Evolutionary conservation across 2,329 filamentous ascomycete species (phyloP), one percentile per base, ranked within the genome.

Genomic region (Eurotiales sp.): DNA sequence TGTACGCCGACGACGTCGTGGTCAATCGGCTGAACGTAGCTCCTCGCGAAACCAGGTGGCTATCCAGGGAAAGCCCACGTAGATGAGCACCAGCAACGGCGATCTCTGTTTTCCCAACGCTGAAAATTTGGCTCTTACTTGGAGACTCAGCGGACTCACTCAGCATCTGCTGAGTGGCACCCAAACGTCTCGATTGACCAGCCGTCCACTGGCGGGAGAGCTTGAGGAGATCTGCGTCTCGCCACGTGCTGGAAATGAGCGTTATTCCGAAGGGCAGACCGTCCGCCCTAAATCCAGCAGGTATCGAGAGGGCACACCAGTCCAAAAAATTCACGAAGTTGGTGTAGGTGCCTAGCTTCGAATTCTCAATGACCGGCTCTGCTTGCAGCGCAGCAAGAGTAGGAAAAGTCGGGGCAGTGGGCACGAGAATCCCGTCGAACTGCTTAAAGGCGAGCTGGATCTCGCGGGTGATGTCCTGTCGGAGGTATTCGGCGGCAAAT

Each of bases 251-350:
- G 8, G 8, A 34, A 17, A 52, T 41, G 14, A 52, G 23, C 1
- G 50, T 46, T 21, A 61, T 56, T 23, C 59, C 58, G 50, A 62
- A 63, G 0, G 61, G 60, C 36, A 63, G 32, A 40, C 46, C 49
- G 19, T 52, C 46, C 69, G 15, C 43, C n/a, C 10, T 69, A 0
- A 76, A 72, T 7, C 81, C 58, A 3, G 75, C 78, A 34, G 75
- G 77, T 58, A 42, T 41, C 30, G 46, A 34, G 8, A 48, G 19
- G 6, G 46, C 46, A 7, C 22, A 27, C 23, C 82, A 71, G 62
- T 84, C 81, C 14, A 84, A 62, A 23, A 84, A 78, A 58, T 84
- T 84, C 10, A 76, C 82, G 58, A 79, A 83, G 59, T 83, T 81
- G 0, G 80, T 82, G 51, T 82, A 84, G 30, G 72, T 76, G 3